phyloP scores from a whole-genome alignment of 2,329 filamentous ascomycete genomes.

The Gaeumannomyces tritici region DNA sequence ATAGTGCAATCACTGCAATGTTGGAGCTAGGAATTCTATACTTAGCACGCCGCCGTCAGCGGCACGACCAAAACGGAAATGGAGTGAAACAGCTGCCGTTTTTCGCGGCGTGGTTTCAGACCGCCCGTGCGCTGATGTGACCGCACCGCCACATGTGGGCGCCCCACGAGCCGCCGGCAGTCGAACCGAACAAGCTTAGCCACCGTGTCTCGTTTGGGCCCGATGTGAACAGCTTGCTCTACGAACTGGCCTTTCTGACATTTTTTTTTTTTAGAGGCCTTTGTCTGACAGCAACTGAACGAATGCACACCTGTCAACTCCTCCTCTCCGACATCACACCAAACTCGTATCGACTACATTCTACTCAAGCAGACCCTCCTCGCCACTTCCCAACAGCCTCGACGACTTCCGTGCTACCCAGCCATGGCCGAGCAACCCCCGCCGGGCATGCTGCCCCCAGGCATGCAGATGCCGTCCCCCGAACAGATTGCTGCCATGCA shows the following conservation, averaged over 20 bases:
- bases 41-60: background rate
- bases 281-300: background rate
- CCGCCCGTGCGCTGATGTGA: background rate
- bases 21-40: background rate
- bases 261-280: background rate
- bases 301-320: background rate
- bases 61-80: too few relatives aligned
- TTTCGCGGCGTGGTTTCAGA: background rate
- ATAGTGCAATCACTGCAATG: too few relatives aligned
- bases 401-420: background rate
- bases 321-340: background rate
- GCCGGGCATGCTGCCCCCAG: slow-evolving; percentile 15
- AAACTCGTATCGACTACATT: background rate
- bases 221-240: slow-evolving; percentile 3
- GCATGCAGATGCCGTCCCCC: slow-evolving; percentile 51
- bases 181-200: background rate
- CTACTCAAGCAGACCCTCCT: background rate
- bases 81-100: background rate
- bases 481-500: slow-evolving; percentile 84
- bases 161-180: background rate
- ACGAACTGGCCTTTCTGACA: background rate
- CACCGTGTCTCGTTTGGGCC: background rate
- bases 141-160: background rate
- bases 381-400: background rate
- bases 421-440: background rate